Evolutionary conservation across 2,329 filamentous ascomycete genomes (phyloP).

Genomic region (Calonectria hawksworthii): DNA sequence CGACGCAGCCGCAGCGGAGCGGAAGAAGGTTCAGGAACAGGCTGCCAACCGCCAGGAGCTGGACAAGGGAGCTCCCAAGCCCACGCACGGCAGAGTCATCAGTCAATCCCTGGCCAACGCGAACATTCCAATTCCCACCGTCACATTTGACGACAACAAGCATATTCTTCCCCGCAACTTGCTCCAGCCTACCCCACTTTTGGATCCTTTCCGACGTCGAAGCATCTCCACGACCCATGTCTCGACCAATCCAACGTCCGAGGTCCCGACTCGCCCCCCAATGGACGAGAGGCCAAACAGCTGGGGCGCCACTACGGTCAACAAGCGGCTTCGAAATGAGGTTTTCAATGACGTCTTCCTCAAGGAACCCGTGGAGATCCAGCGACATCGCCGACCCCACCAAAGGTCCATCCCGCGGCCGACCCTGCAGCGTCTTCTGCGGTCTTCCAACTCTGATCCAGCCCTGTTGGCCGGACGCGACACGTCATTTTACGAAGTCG

Average conservation of each 20-base stretch:
- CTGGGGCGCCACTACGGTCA: slow-evolving; percentile 95
- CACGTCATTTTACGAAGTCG: slow-evolving; percentile 26
- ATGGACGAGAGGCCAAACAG: slow-evolving; percentile 73
- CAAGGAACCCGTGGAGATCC: slow-evolving; percentile 84
- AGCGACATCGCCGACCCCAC: slow-evolving; percentile 80
- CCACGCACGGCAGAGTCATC: slow-evolving; percentile 59
- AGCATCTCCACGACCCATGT: slow-evolving; percentile 50
- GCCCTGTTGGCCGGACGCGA: slow-evolving; percentile 46
- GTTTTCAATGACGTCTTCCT: slow-evolving; percentile 94
- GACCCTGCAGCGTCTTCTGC: slow-evolving; percentile 60
- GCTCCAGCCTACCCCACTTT: slow-evolving; percentile 71
- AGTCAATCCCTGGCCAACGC: slow-evolving; percentile 82
- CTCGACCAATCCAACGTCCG: slow-evolving; percentile 29
- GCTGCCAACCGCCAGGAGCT: slow-evolving; percentile 35
- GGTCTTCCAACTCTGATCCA: slow-evolving; percentile 62
- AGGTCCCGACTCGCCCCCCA: slow-evolving; percentile 46
- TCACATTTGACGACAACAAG: slow-evolving; percentile 93
- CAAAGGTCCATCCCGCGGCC: slow-evolving; percentile 74
- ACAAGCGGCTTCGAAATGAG: slow-evolving; percentile 88
- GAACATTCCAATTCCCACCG: slow-evolving; percentile 81
- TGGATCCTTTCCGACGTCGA: slow-evolving; percentile 49
- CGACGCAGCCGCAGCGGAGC: slow-evolving; percentile 54
- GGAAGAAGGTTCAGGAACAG: slow-evolving; percentile 53
- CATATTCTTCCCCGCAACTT: slow-evolving; percentile 92
- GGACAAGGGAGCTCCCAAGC: slow-evolving; percentile 33